Percentiles rank a stretch among this genome's conserved stretches.
These are phyloP conservation scores for Phlebiopsis flavidoalba DNA, from an alignment of 768 basidiomycete species.

Conservation along the genomic window DNA sequence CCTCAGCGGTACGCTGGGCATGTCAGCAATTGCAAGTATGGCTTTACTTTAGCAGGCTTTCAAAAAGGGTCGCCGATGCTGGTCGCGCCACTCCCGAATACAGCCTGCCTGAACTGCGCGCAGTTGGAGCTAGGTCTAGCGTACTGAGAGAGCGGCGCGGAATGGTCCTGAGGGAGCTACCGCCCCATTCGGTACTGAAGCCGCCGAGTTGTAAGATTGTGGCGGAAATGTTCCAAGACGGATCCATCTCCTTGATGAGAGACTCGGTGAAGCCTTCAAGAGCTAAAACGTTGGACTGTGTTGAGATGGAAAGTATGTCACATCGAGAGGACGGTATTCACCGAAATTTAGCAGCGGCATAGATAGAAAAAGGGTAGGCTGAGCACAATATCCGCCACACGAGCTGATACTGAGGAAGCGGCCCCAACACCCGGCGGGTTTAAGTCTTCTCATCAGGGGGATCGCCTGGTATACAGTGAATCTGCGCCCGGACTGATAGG, in stretches of 20 bases:
- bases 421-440: slow-evolving; percentile 31
- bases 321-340: slow-evolving; percentile 6
- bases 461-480: slow-evolving; percentile 12
- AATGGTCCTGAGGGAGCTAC: slow-evolving; percentile 6
- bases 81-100: neutral
- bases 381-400: neutral
- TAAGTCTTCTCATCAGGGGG: slow-evolving; percentile 32
- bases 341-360: slow-evolving; percentile 13
- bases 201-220: slow-evolving; percentile 17
- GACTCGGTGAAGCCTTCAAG: slow-evolving; percentile 35
- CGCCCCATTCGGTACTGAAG: slow-evolving; percentile 18
- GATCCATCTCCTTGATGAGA: slow-evolving; percentile 36
- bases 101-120: neutral
- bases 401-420: slow-evolving; percentile 5
- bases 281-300: slow-evolving; percentile 13
- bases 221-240: slow-evolving; percentile 44
- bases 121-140: neutral
- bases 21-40: slow-evolving; percentile 9
- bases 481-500: neutral
- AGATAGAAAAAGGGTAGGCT: slow-evolving; percentile 1
- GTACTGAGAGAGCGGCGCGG: too few relatives aligned
- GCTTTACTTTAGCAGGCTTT: slow-evolving; percentile 13
- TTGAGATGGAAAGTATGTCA: neutral
- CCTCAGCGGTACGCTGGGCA: slow-evolving; percentile 8
- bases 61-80: neutral